Evolutionary conservation across 495 filamentous ascomycete species (phyloP).

Genomic region (Aspergillus homomorphus): DNA sequence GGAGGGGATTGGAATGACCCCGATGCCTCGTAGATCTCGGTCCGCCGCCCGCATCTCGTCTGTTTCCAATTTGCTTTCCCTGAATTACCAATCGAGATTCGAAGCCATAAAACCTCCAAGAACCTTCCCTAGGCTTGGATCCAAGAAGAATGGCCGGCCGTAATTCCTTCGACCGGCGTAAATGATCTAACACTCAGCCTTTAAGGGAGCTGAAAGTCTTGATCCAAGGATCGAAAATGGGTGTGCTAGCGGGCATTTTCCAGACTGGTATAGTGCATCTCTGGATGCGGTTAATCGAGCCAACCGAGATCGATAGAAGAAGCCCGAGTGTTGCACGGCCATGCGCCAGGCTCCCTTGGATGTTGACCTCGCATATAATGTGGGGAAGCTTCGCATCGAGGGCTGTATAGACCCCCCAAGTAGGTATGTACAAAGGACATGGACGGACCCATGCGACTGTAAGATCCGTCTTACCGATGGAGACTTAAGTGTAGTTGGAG

Average conservation of each 20-base stretch:
- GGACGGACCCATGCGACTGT: no score
- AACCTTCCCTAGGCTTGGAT: no score
- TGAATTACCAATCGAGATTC: no score
- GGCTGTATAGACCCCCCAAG: background rate
- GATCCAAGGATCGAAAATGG: conserved; percentile 2
- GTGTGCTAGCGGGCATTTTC: conserved; percentile 11
- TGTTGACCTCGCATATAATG: conserved; percentile 13
- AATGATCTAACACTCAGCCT: background rate
- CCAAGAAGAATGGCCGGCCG: no score
- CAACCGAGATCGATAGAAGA: conserved; percentile 12
- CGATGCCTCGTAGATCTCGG: background rate
- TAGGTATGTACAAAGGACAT: background rate
- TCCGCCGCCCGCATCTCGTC: background rate
- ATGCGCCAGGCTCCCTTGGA: conserved; percentile 12
- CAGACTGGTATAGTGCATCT: conserved; percentile 4
- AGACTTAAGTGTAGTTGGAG: background rate
- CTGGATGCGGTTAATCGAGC: background rate
- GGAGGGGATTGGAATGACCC: background rate
- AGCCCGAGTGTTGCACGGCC: conserved; percentile 1
- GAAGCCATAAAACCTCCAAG: no score
- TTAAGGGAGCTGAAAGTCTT: conserved; percentile 6
- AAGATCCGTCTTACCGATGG: conserved; percentile 7
- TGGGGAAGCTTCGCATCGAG: conserved; percentile 10
- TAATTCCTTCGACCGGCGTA: no score
- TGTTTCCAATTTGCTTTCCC: background rate